Evolutionary conservation across 441 rosid species (phyloP), one percentile per base, ranked within the genome.

Genomic region (Gossypium schwendimanii): DNA sequence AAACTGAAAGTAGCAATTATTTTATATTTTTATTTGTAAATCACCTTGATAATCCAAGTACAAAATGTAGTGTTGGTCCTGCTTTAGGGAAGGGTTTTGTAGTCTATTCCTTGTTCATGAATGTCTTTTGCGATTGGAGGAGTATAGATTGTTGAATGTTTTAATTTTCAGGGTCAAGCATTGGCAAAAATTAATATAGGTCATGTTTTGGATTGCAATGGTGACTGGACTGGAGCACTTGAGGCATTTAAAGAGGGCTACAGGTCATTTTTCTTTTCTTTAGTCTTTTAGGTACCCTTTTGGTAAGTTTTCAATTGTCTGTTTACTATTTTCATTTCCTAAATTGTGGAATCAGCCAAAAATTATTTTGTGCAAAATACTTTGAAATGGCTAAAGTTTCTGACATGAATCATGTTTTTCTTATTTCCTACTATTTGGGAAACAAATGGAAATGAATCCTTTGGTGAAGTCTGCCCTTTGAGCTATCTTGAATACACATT

Each of bases 181-280:
- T 70, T 89, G 54, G 89, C 93, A 71, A 93, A 90, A 86, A 89
- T 89, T 69, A 87, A 84, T 74, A 89, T 93, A n/a, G 99, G 99
- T 69, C 80, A 83, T 78, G 84, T 83, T 71, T 76, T 90, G 85
- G 98, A 96, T 84, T 81, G 79, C 71, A 76, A 78, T 28, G 97
- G 93, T 55, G 87, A 91, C 73, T 93, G 92, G 94, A 76, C 39
- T 53, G 87, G 85, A 59, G 98, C 99, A 66, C 87, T 92, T 70
- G 73, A 81, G 54, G 87, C 97, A 76, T 92, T 82, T 82, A 84
- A 87, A 81, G 94, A 89, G 74, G 92, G 91, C 54, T 87, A 89
- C 76, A 85, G 97, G 98, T 96, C 80, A 72, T 28, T 57, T 26
- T 28, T 61, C 21, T 67, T 18, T 73, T 78, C 21, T 64, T 69